phyloP scores from a whole-genome alignment of 2,329 filamentous ascomycete species.

The Aspergillus pseudoglaucus region DNA sequence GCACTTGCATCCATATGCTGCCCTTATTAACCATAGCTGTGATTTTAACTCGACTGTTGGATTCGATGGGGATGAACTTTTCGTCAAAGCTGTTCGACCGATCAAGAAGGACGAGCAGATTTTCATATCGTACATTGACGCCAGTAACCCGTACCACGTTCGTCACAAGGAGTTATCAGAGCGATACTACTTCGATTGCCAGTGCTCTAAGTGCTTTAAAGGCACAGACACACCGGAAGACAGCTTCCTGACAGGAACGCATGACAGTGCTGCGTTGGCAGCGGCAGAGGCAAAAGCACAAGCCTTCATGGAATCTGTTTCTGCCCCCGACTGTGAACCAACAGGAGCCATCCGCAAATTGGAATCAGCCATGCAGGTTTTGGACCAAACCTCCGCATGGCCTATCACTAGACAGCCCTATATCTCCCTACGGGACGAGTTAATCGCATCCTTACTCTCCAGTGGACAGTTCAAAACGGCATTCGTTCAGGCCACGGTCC shows the following conservation, averaged over 20 bases:
- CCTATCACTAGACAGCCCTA: slow-evolving; percentile 50
- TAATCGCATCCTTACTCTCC: slow-evolving; percentile 45
- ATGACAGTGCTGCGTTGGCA: slow-evolving; percentile 11
- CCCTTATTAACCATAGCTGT: slow-evolving; percentile 57
- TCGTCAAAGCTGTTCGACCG: slow-evolving; percentile 46
- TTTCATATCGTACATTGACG: slow-evolving; percentile 57
- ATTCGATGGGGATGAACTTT: slow-evolving; percentile 49
- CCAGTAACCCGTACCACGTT: slow-evolving; percentile 44
- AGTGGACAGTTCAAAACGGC: slow-evolving; percentile 40
- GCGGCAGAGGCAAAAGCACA: slow-evolving; percentile 16
- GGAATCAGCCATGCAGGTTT: slow-evolving; percentile 33
- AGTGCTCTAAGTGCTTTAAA: slow-evolving; percentile 46
- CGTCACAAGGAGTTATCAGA: slow-evolving; percentile 48
- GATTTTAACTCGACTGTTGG: slow-evolving; percentile 53
- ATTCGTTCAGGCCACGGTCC: slow-evolving; percentile 46
- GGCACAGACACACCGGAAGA: slow-evolving; percentile 15
- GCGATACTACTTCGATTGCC: slow-evolving; percentile 55
- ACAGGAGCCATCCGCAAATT: slow-evolving; percentile 29
- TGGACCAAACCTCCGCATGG: slow-evolving; percentile 38
- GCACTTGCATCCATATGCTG: slow-evolving; percentile 50
- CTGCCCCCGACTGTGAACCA: slow-evolving; percentile 11
- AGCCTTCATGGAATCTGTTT: slow-evolving; percentile 18
- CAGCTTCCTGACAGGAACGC: slow-evolving; percentile 7
- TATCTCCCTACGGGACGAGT: slow-evolving; percentile 47
- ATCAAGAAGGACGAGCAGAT: slow-evolving; percentile 53